Base-by-base conservation (phyloP, 1,284 basidiomycete species). In the Puccinia polysora region DNA sequence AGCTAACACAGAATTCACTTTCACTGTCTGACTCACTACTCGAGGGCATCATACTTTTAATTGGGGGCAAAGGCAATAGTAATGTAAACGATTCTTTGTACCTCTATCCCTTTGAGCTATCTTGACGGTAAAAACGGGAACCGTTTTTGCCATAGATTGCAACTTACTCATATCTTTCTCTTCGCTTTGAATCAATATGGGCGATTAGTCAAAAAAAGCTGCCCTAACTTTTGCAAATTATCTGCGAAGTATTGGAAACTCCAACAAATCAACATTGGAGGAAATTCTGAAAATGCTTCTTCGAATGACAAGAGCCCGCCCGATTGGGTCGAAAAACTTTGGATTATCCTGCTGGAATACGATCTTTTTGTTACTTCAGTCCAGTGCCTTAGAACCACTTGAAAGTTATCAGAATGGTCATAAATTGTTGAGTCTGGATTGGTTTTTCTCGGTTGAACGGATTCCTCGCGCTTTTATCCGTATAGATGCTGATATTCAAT, bases 11-110 rank as follows among this genome's bases (percentile, higher is more conserved):
- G 34, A 14, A 14, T 64, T 18, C 25, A 2, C 28, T n/a, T 12
- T 45, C 25, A 30, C 60, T 49, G 7, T 49, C 60, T 7, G 45
- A 64, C 23, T 50, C 60, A 18, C 45, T 71, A 2, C 28, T 71
- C 34, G 47, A 71, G 45, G 69, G 69, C 14, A 71, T 71, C 47
- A 50, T 53, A 20, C 28, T 62, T 63, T 45, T 71, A 15, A 55
- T 71, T 63, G 59, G 69, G n/a, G 49, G 69, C 28, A 45, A 63
- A 38, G 58, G 69, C 2, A 71, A 71, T 34, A 49, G 69, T 50
- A 59, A 62, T 18, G 69, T 71, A 36, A 36, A 50, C 55, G 7
- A 43, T 20, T 53, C 23, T 4, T 15, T 43, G 20, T 25, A 7
- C 28, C 45, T 49, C 14, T 49, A n/a, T n/a, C n/a, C n/a, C n/a